Evolutionary conservation across 1,139 yeast species (phyloP).

Genomic region (Suhomyces terraborum): DNA sequence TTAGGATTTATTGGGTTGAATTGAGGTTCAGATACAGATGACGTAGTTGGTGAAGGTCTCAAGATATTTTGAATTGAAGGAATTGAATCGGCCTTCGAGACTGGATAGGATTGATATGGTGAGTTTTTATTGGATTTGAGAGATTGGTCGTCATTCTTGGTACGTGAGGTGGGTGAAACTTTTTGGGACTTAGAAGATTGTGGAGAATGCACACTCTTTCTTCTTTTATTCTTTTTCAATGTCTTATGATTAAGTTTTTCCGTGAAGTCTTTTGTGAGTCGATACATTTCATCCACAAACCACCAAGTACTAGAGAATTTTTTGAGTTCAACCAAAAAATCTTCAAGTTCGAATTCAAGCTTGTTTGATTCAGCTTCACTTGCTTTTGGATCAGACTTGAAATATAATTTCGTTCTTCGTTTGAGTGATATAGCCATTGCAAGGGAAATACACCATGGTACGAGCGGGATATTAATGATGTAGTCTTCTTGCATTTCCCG

Average conservation of each 20-base stretch:
- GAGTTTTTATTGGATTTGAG: background rate
- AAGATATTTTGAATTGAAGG: constrained; percentile 19
- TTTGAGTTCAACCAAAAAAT: constrained; percentile 25
- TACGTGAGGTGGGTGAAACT: background rate
- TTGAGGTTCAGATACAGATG: background rate
- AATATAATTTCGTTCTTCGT: constrained; percentile 16
- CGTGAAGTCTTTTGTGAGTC: constrained; percentile 27
- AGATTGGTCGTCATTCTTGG: background rate
- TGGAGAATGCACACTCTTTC: constrained; percentile 3
- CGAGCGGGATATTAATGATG: constrained; percentile 29
- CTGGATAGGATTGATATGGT: background rate
- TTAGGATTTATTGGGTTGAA: background rate
- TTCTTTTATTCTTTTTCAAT: constrained; percentile 9
- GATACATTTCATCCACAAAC: constrained; percentile 33
- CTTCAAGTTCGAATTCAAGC: constrained; percentile 19
- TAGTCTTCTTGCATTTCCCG: constrained; percentile 23
- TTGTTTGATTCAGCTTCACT: constrained; percentile 4
- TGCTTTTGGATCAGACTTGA: constrained; percentile 7
- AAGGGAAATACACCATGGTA: constrained; percentile 32
- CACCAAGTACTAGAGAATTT: constrained; percentile 30
- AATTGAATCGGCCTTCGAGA: constrained; percentile 11
- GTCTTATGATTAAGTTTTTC: constrained; percentile 21
- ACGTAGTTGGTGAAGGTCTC: constrained; percentile 5
- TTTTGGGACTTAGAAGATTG: background rate
- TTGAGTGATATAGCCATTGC: constrained; percentile 25